Evolutionary conservation across 2,329 filamentous ascomycete species (phyloP).

Genomic region (Calycina herbarum): DNA sequence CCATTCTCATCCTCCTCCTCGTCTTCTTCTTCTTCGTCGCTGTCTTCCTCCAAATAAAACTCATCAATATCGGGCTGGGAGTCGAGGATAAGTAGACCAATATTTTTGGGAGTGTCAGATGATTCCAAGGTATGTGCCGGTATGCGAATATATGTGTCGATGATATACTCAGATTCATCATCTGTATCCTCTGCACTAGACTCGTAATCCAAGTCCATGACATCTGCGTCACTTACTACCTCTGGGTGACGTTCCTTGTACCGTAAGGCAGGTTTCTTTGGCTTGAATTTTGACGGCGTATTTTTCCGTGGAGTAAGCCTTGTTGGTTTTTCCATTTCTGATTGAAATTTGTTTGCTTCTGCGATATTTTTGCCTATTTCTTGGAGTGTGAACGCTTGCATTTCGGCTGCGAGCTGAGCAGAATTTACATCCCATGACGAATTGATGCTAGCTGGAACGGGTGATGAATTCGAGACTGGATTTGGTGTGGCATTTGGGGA

Average conservation of each 20-base stretch:
- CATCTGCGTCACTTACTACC: slow-evolving; percentile 30
- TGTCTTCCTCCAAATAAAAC: slow-evolving; percentile 59
- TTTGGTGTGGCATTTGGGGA: slow-evolving; percentile 18
- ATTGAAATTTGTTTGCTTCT: slow-evolving; percentile 19
- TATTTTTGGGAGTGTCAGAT: slow-evolving; percentile 49
- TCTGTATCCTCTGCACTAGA: slow-evolving; percentile 45
- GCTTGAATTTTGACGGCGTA: slow-evolving; percentile 48
- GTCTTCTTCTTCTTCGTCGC: slow-evolving; percentile 62
- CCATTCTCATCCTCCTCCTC: slow-evolving; percentile 68
- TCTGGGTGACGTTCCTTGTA: slow-evolving; percentile 58
- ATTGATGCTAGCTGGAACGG: slow-evolving; percentile 36
- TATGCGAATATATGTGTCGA: slow-evolving; percentile 64
- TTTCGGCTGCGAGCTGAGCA: slow-evolving; percentile 52
- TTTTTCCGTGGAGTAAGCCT: slow-evolving; percentile 19
- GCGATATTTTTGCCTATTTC: slow-evolving; percentile 49
- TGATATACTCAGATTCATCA: slow-evolving; percentile 59
- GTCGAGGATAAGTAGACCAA: slow-evolving; percentile 41
- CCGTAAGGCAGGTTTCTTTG: slow-evolving; percentile 55
- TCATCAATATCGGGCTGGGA: slow-evolving; percentile 46
- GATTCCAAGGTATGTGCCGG: slow-evolving; percentile 51
- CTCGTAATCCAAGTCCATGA: slow-evolving; percentile 41
- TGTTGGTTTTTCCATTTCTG: slow-evolving; percentile 14
- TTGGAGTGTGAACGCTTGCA: slow-evolving; percentile 59
- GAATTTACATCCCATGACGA: slow-evolving; percentile 41
- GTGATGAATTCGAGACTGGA: background rate